phyloP scores from a whole-genome alignment of 176 grass and related monocot genomes.

The Secale cereale region DNA sequence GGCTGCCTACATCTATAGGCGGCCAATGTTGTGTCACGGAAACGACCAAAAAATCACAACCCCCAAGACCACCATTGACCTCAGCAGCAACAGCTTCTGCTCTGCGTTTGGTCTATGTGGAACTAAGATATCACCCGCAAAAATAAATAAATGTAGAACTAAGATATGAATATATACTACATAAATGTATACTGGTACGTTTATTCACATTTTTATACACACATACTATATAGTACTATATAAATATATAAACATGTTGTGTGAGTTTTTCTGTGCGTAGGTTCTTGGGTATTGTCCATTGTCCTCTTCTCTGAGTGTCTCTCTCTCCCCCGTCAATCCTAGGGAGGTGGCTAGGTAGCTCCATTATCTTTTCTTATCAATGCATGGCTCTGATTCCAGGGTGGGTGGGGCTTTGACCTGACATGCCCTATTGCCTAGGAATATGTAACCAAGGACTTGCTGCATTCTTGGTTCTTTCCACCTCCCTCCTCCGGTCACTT shows the following conservation, averaged over 20 bases:
- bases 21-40: constrained; percentile 60
- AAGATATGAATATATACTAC: too few relatives aligned
- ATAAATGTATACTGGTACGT: background rate
- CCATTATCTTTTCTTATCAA: constrained; percentile 64
- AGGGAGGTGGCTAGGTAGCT: constrained; percentile 1
- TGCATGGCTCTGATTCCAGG: constrained; percentile 92
- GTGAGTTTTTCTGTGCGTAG: constrained; percentile 26
- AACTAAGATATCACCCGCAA: constrained; percentile 20
- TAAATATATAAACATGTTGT: background rate
- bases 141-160: too few relatives aligned
- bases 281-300: constrained; percentile 58
- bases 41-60: constrained; percentile 75
- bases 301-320: constrained; percentile 52
- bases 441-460: constrained; percentile 63
- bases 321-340: constrained; percentile 16
- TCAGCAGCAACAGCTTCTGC: constrained; percentile 35
- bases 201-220: background rate
- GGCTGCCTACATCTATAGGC: constrained; percentile 41
- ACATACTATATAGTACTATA: background rate
- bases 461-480: constrained; percentile 42
- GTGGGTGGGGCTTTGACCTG: constrained; percentile 69
- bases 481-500: constrained; percentile 36
- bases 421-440: constrained; percentile 85
- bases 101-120: constrained; percentile 47
- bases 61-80: constrained; percentile 40